Evolutionary conservation across 495 filamentous ascomycete species (phyloP), one percentile per base, ranked within the genome.

Genomic region (Trichoderma reesei): DNA sequence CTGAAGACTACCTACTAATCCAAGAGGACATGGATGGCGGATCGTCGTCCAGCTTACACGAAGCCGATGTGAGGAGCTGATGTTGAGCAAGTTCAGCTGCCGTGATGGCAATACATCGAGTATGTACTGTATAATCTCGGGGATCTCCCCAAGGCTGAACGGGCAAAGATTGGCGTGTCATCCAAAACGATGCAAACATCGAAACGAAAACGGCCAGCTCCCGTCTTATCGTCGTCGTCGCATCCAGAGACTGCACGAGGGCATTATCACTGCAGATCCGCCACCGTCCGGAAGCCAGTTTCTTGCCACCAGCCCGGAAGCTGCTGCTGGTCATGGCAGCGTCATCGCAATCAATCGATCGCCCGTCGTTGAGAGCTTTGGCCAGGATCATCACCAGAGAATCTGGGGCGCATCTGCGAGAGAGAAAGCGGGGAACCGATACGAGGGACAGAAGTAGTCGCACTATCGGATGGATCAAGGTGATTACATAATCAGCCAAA

Each of bases 341-440:
- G 51, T 56, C 51, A 56, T 56, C 14, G 51, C 51, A 56, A 34
- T 33, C 33, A 33, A 56, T 56, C 51, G 51, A 56, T 56, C 51
- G 51, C 26, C 51, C 51, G 51, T 13, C 34, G 51, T 16, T 26
- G 26, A 56, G 51, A 56, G 51, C 51, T 36, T 31, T 34, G 51
- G 51, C 51, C 26, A 56, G 26, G 51, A 56, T 31, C 14, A 56
- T 56, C 51, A 56, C 16, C 51, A 26, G 7, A 34, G 51, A 56
- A 56, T 56, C 51, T 26, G 51, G 51, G 51, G 51, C 51, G 31
- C 51, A 56, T 33, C 26, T 56, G 20, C 9, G 11, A 33, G 5
- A 36, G 31, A 56, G 51, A 56, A 56, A 56, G 51, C 51, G 51
- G 51, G 51, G 51, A 56, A 56, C 51, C 14, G 16, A 56, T 56